Base-by-base conservation (phyloP, 306 rosid species). In the Sindora glabra region DNA sequence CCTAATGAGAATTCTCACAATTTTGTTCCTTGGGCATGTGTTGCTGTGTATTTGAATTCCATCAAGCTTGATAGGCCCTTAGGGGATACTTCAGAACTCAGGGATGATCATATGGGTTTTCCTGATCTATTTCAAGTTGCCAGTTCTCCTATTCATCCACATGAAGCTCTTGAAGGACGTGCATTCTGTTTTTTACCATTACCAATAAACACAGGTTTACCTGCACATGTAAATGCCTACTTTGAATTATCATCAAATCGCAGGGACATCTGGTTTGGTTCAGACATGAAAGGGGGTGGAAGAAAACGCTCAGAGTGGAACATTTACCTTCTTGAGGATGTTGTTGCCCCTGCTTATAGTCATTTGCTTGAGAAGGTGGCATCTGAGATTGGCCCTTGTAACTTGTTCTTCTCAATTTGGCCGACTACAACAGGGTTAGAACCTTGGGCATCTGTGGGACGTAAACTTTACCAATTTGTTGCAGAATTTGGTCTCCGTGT, bases 271-370 rank as follows among this genome's bases (percentile, higher is more conserved):
- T 91, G 98, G 98, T 88, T 88, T 68, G 98, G 98, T 56, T 80
- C 89, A 45, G 96, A 91, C 71, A 91, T 91, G 98, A 77, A 95
- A 38, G 98, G 98, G 47, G 96, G 87, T 65, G 98, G 98, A 66
- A 88, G 87, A 78, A 87, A 87, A 65, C 96, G 98, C 27, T 88
- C 98, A 73, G 96, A 91, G 30, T 91, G 98, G 98, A 91, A 91
- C 76, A 79, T 86, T 62, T 88, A 88, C 69, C 84, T 91, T 68
- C 98, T 91, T 70, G 89, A 91, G 74, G 79, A 86, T 74, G 92
- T 91, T 62, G 91, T 88, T 59, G 89, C 98, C 69, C 98, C 96
- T 29, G 96, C 98, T 27, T 91, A 91, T 76, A 92, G 89, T 48
- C 95, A 24, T 61, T 69, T 91, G 83, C 89, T 91, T 17, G 96